Conservation (phyloP, 2,329 filamentous ascomycete genomes). For the Coniochaeta ligniaria region DNA sequence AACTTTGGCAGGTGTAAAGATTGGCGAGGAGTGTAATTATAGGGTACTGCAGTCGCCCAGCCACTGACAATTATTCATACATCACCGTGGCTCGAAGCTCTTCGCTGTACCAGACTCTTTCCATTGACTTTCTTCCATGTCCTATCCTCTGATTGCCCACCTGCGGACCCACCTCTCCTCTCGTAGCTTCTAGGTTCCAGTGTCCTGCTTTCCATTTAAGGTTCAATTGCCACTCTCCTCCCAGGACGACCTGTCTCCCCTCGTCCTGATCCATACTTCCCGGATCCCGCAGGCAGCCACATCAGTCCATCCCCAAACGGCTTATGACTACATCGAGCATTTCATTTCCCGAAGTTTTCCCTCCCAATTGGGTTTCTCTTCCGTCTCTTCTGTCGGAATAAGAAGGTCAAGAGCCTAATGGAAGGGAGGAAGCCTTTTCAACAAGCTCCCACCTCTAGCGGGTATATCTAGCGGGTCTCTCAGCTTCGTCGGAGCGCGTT, state of each 20-base stretch:
- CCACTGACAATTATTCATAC: background rate
- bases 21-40: slow-evolving; percentile 1
- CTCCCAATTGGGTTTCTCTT: too few species aligned
- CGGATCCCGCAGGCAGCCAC: too few species aligned
- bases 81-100: background rate
- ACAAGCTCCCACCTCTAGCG: background rate
- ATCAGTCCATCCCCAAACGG: too few species aligned
- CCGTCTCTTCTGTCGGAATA: background rate
- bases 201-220: background rate
- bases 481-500: background rate
- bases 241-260: background rate
- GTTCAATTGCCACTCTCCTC: background rate
- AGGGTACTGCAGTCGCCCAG: background rate
- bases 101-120: background rate
- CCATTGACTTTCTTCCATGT: background rate
- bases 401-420: background rate
- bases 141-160: background rate
- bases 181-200: too few species aligned
- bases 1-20: background rate
- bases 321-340: background rate
- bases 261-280: background rate
- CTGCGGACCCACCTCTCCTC: background rate
- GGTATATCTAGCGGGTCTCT: background rate
- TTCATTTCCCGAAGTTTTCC: background rate
- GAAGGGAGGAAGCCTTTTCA: background rate